phyloP scores from a whole-genome alignment of 2,329 filamentous ascomycete genomes.

The Cladosporium sp. region DNA sequence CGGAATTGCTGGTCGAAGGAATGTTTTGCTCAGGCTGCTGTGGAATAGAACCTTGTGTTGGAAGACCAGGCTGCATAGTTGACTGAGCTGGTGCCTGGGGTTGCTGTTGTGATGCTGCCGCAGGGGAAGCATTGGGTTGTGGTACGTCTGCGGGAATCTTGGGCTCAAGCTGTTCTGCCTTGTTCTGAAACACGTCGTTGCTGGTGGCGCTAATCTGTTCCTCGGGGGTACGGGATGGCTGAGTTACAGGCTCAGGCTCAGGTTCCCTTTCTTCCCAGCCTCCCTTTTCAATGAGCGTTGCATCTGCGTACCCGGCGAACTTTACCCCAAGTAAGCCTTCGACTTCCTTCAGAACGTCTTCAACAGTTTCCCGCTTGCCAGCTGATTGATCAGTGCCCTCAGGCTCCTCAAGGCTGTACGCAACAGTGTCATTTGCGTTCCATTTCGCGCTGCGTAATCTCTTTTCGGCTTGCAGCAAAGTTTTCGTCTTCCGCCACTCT shows the following conservation, averaged over 20 bases:
- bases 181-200: conserved; percentile 25
- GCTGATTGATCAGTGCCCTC: conserved; percentile 29
- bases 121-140: conserved; percentile 4
- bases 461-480: conserved; percentile 69
- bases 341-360: conserved; percentile 70
- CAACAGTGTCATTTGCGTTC: conserved; percentile 30
- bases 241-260: conserved; percentile 42
- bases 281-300: conserved; percentile 30
- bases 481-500: conserved; percentile 65
- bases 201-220: background rate
- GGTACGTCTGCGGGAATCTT: conserved; percentile 3
- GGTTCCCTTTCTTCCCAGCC: conserved; percentile 29
- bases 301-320: conserved; percentile 40
- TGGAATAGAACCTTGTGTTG: background rate
- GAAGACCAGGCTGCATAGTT: background rate
- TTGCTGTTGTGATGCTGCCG: conserved; percentile 1
- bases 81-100: conserved; percentile 5
- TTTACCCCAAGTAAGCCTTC: conserved; percentile 66
- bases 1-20: conserved; percentile 2
- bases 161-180: conserved; percentile 54
- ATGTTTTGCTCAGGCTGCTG: background rate
- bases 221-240: background rate
- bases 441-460: conserved; percentile 64
- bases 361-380: conserved; percentile 51
- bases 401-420: conserved; percentile 47